phyloP scores from a whole-genome alignment of 192 early-diverging fungal genomes.

The Gigaspora rosea region DNA sequence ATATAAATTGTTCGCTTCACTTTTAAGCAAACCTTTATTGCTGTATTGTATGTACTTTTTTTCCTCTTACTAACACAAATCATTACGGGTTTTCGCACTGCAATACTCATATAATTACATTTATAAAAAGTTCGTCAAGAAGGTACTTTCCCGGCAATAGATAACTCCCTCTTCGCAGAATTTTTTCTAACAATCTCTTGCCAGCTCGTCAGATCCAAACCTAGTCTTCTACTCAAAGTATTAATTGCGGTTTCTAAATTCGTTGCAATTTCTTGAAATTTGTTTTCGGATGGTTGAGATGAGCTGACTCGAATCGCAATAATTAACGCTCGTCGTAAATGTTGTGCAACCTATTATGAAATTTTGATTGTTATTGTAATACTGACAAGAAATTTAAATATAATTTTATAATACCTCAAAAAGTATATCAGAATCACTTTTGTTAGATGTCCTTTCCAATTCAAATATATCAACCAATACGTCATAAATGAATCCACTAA shows the following conservation, averaged over 20 bases:
- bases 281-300: neutral
- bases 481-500: constrained; percentile 20
- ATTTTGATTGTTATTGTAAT: neutral
- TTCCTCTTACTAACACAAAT: no score
- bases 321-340: constrained; percentile 1
- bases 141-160: neutral
- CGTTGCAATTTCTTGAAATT: constrained; percentile 17
- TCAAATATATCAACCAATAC: constrained; percentile 4
- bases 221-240: constrained; percentile 8
- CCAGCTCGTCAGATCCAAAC: neutral
- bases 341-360: neutral
- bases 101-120: no score
- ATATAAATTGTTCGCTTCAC: no score
- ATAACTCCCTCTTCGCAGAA: neutral
- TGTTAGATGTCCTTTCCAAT: constrained; percentile 1
- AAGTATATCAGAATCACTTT: neutral
- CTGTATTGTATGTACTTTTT: no score
- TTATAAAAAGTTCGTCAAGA: neutral
- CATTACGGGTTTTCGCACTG: no score
- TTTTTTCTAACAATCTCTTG: neutral
- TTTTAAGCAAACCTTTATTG: no score
- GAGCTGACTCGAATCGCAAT: constrained; percentile 6
- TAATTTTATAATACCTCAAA: neutral
- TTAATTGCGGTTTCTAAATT: neutral
- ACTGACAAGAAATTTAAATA: no score